Percentiles rank a stretch among this genome's conserved stretches.
Evolutionary conservation across 805 yeast species (phyloP).

Genomic region (Isabelozyma heimii): DNA sequence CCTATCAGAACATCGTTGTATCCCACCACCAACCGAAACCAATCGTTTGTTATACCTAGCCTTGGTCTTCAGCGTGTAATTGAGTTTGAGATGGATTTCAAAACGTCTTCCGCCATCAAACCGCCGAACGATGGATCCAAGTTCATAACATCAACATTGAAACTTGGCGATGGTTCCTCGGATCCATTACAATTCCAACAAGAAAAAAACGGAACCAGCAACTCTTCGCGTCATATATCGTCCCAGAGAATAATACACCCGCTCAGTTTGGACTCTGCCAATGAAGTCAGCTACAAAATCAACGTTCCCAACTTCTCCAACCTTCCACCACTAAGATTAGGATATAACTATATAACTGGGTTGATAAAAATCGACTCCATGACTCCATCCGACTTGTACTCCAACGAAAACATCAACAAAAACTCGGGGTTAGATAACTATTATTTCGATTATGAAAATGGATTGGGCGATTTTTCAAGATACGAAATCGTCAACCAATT

Average conservation of each 20-base stretch:
- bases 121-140: constrained; percentile 10
- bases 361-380: constrained; percentile 57
- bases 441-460: constrained; percentile 46
- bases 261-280: constrained; percentile 28
- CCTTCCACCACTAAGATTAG: constrained; percentile 54
- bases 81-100: not conserved
- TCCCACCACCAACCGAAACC: not conserved
- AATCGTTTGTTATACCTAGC: too few species aligned
- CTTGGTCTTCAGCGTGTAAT: not conserved
- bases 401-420: constrained; percentile 53
- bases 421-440: constrained; percentile 58
- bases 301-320: constrained; percentile 49
- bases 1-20: not conserved
- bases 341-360: constrained; percentile 61
- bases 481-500: constrained; percentile 69
- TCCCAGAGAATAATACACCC: constrained; percentile 35
- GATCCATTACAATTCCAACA: constrained; percentile 31
- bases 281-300: constrained; percentile 42
- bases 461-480: constrained; percentile 59
- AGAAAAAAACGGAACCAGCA: constrained; percentile 13
- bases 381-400: constrained; percentile 55
- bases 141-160: constrained; percentile 31
- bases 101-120: not conserved
- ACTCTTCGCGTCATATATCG: constrained; percentile 17
- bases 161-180: constrained; percentile 19